A percentile compares a stretch with the other conserved stretches of the same genome.
Evolutionary conservation across 2,329 filamentous ascomycete species (phyloP).

Genomic region (Fusarium xyrophilum): DNA sequence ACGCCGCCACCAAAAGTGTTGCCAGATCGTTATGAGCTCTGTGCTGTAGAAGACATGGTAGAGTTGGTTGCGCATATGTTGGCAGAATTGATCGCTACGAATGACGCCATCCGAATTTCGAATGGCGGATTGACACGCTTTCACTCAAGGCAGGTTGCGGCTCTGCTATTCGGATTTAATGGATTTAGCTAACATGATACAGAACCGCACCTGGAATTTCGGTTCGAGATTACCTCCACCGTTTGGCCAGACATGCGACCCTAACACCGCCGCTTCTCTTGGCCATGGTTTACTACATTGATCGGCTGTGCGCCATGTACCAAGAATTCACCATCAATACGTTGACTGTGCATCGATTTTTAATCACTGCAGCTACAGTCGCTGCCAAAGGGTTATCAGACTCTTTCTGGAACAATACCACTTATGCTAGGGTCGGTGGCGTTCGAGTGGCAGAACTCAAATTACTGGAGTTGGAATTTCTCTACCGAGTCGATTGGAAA

Average conservation of each 20-base stretch:
- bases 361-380: conserved; percentile 94
- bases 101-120: conserved; percentile 78
- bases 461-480: conserved; percentile 88
- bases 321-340: conserved; percentile 96
- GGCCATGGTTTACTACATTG: conserved; percentile 99
- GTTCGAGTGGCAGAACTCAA: conserved; percentile 90
- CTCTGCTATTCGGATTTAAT: conserved; percentile 1
- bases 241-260: conserved; percentile 91
- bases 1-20: conserved; percentile 63
- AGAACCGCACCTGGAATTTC: conserved; percentile 85
- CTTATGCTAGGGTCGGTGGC: conserved; percentile 92
- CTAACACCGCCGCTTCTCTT: conserved; percentile 92
- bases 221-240: conserved; percentile 90
- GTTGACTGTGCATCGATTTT: conserved; percentile 93
- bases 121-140: conserved; percentile 91
- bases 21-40: conserved; percentile 80
- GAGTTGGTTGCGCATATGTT: conserved; percentile 94
- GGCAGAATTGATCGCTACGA: conserved; percentile 90
- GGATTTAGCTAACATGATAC: conserved; percentile 36
- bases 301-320: conserved; percentile 89
- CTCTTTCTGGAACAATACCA: conserved; percentile 97
- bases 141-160: conserved; percentile 76
- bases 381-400: conserved; percentile 96
- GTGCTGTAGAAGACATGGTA: conserved; percentile 84
- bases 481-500: conserved; percentile 92